Evolutionary conservation across 768 basidiomycete species (phyloP), one percentile per base, ranked within the genome.

Genomic region (Termitomyces sp.): DNA sequence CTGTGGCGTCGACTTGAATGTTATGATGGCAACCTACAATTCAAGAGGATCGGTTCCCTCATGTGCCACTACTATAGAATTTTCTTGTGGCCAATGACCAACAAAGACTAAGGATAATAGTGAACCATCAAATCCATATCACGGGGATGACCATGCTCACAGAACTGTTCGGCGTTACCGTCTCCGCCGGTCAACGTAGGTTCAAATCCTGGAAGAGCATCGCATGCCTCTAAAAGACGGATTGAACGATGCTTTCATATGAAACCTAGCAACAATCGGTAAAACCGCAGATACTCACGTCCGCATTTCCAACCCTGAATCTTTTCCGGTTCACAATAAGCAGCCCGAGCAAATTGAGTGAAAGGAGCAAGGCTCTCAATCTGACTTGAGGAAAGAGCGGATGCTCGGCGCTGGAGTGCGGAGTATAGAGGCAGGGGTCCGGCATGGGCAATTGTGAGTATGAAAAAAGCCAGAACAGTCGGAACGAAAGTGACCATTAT

Each of bases 31-130:
- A 25, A 58, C 71, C 61, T 43, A 82, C 79, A 83, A 55, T 58
- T 75, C 65, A 0, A 67, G 66, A n/a, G 80, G 75, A 58, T 83
- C 76, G 7, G 82, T 82, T 8, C 82, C 81, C 60, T 83, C 71
- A 61, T 82, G 81, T 1, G 77, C 74, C 9, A 82, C 78, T 14
- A 82, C 73, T 32, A 82, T 73, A 0, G 77, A 66, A 53, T 75
- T 70, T 51, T 75, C 59, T n/a, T 67, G 59, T 0, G 77, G 75
- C 72, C 79, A 78, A 59, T 76, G 77, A 10, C 82, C 79, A 35
- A 81, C 80, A 60, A 66, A 68, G 56, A 64, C 66, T 67, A 34
- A 14, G 11, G 29, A n/a, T 10, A 29, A 23, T n/a, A 43, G 35
- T 51, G 21, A 35, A 11, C 27, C 47, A 17, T 27, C 16, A 50